Conservation (phyloP, 1,284 basidiomycete genomes). For the Abortiporus biennis region DNA sequence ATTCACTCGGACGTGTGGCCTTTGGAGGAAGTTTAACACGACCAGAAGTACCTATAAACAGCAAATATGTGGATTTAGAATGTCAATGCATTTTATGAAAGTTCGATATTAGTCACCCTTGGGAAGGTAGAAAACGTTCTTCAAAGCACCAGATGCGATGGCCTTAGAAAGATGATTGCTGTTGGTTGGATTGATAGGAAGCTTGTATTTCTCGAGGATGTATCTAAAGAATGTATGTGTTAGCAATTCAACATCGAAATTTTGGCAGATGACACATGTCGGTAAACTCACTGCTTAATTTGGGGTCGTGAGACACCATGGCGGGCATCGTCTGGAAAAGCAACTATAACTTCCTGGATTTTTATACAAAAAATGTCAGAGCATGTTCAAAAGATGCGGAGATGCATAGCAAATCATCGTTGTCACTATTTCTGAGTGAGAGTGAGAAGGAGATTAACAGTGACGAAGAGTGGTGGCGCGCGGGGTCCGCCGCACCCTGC, state of each 20-base stretch:
- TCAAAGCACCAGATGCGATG: conserved; percentile 75
- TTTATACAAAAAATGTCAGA: conserved; percentile 11
- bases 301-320: conserved; percentile 84
- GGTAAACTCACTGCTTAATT: conserved; percentile 78
- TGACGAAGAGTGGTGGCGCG: conserved; percentile 24
- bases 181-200: conserved; percentile 75
- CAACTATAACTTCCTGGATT: conserved; percentile 74
- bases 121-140: conserved; percentile 76
- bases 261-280: neutral
- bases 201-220: conserved; percentile 74
- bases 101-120: conserved; percentile 68
- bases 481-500: conserved; percentile 30
- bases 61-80: conserved; percentile 4
- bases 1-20: conserved; percentile 35
- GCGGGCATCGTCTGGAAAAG: conserved; percentile 73
- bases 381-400: conserved; percentile 4
- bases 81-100: too few relatives aligned
- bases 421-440: conserved; percentile 4
- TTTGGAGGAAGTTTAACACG: conserved; percentile 84
- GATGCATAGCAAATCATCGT: neutral
- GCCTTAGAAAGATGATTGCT: conserved; percentile 78
- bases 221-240: conserved; percentile 36
- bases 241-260: neutral
- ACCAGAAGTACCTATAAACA: conserved; percentile 56
- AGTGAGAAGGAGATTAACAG: conserved; percentile 14